Evolutionary conservation across 108 stramenopile species (phyloP), one percentile per base, ranked within the genome.

Genomic region (Discostella stelligeroides): DNA sequence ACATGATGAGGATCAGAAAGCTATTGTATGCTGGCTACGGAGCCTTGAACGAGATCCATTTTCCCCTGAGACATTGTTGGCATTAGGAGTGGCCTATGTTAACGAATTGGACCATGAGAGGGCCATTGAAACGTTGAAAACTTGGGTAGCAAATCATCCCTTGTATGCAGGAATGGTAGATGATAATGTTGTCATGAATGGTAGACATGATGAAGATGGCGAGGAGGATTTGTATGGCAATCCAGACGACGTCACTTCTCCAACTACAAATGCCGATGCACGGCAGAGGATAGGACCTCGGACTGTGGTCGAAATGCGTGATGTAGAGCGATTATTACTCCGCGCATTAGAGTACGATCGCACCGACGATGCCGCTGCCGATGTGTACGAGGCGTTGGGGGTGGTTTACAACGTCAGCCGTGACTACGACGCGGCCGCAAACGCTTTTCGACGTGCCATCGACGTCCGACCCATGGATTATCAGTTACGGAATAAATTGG

Each of bases 111-210:
- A 96, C 75, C 86, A 91, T 55, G 89, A 83, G 42, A 69, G 80
- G 34, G 95, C 95, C 1, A 76, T 97, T 20, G 73, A 84, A 11
- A 85, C 84, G 41, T 78, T 98, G 62, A 94, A 86, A 66, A 82
- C 85, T n/a, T 98, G 96, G 97, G 89, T 96, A 1, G 89, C 89
- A n/a, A 85, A 96, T 81, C 97, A 98, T 85, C 96, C 96, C 1
- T 85, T 85, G 57, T 97, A 94, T 84, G 88, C 92, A 28, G 96
- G 94, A 18, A 82, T 95, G 72, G 87, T 89, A 41, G 49, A 86
- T 4, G 47, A 68, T 0, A 62, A 69, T 37, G n/a, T 29, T 8
- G 61, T 43, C 29, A 13, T 55, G 10, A 11, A 18, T 15, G 62
- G 54, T n/a, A n/a, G n/a, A n/a, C n/a, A n/a, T n/a, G n/a, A n/a